Percentiles rank a stretch among this genome's conserved stretches.
These are phyloP conservation scores for Kwoniella dejecticola DNA, from an alignment of 768 basidiomycete species.

Conservation along the genomic window DNA sequence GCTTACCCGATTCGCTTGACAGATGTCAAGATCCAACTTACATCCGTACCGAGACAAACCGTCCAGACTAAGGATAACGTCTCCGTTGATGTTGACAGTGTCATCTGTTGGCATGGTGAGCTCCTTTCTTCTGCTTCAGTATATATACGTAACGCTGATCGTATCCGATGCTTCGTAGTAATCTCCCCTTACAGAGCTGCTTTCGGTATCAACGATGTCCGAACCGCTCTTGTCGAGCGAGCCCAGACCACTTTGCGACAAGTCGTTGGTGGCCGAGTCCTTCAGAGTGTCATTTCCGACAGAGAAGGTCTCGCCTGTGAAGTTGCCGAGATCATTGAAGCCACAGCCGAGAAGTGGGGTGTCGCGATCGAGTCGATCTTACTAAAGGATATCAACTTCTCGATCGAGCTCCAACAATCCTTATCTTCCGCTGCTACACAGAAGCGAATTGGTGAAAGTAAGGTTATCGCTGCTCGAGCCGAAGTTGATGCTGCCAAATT, in stretches of 20 bases:
- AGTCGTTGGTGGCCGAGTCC: slow-evolving; percentile 83
- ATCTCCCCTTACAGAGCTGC: slow-evolving; percentile 81
- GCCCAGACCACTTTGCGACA: slow-evolving; percentile 84
- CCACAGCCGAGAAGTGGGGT: slow-evolving; percentile 73
- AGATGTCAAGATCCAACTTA: slow-evolving; percentile 93
- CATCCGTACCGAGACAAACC: slow-evolving; percentile 55
- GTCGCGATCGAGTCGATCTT: slow-evolving; percentile 95
- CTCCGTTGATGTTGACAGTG: slow-evolving; percentile 75
- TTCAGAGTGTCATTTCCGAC: slow-evolving; percentile 96
- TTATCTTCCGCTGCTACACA: slow-evolving; percentile 94
- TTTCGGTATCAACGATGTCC: slow-evolving; percentile 88
- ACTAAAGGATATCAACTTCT: slow-evolving; percentile 68
- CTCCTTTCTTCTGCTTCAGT: not conserved
- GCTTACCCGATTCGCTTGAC: no score
- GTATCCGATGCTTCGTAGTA: slow-evolving; percentile 16
- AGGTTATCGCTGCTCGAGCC: slow-evolving; percentile 64
- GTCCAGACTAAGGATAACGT: slow-evolving; percentile 97
- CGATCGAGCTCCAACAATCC: slow-evolving; percentile 81
- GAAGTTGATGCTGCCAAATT: slow-evolving; percentile 93
- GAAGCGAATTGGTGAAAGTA: slow-evolving; percentile 94
- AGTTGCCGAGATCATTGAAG: slow-evolving; percentile 55
- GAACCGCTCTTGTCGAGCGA: slow-evolving; percentile 57
- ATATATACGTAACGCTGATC: slow-evolving; percentile 12
- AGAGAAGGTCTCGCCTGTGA: slow-evolving; percentile 67
- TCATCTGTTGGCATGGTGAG: slow-evolving; percentile 60